These are phyloP conservation scores for Hansenula sp. DNA, from an alignment of 1,139 yeast genomes.

Conservation along the genomic window DNA sequence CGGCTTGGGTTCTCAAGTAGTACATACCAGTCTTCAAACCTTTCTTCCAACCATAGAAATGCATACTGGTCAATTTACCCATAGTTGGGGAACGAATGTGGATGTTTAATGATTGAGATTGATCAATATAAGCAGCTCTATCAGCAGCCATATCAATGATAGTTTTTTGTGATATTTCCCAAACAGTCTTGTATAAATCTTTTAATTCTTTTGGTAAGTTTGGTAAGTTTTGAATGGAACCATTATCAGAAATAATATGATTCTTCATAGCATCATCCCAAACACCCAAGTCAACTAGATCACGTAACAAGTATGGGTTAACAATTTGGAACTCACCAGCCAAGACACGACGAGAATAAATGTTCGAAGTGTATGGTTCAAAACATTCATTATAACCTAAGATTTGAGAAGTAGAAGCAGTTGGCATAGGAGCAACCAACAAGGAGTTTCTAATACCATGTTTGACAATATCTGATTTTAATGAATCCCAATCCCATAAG, in stretches of 20 bases:
- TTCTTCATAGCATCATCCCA: constrained; percentile 85
- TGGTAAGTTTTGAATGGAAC: constrained; percentile 79
- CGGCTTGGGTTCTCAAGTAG: constrained; percentile 93
- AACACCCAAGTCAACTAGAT: constrained; percentile 75
- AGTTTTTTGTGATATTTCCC: constrained; percentile 91
- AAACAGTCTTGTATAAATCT: constrained; percentile 84
- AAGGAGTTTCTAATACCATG: constrained; percentile 79
- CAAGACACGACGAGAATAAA: constrained; percentile 79
- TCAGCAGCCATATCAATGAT: constrained; percentile 96
- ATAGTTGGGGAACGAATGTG: constrained; percentile 83
- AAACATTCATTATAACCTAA: constrained; percentile 88
- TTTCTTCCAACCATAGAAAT: constrained; percentile 95
- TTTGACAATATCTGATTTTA: constrained; percentile 55
- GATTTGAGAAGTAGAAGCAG: constrained; percentile 90
- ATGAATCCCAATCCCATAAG: constrained; percentile 61
- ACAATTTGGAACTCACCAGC: constrained; percentile 91
- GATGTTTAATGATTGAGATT: constrained; percentile 88
- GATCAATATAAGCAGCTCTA: constrained; percentile 90
- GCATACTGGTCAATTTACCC: constrained; percentile 96
- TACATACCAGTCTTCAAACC: constrained; percentile 99
- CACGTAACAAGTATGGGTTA: constrained; percentile 77
- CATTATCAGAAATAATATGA: constrained; percentile 72
- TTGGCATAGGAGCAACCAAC: constrained; percentile 91
- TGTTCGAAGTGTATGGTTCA: constrained; percentile 87
- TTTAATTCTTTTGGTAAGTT: constrained; percentile 77